Conservation (phyloP, 192 early-diverging fungal genomes). For the Geranomyces michiganensis region DNA sequence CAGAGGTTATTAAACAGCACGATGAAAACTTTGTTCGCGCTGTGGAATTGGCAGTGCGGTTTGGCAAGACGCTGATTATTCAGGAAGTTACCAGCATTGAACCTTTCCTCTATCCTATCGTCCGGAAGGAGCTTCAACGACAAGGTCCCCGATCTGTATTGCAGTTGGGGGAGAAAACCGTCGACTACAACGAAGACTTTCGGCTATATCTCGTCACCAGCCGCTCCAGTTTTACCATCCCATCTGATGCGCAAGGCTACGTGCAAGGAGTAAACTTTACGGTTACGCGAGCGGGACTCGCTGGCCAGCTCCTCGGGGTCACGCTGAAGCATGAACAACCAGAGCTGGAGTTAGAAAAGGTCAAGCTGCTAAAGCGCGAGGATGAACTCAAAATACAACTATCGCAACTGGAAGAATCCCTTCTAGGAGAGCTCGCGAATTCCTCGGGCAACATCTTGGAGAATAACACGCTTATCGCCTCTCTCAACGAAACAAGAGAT, state of each 20-base stretch:
- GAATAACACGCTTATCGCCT: constrained; percentile 54
- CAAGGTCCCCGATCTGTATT: constrained; percentile 57
- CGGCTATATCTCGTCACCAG: constrained; percentile 53
- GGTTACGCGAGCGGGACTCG: constrained; percentile 56
- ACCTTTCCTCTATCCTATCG: constrained; percentile 52
- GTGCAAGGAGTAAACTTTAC: constrained; percentile 61
- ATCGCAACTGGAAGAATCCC: constrained; percentile 51
- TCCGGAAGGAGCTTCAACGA: constrained; percentile 52
- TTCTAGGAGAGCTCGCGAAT: constrained; percentile 57
- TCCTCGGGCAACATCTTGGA: constrained; percentile 66
- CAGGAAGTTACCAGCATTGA: constrained; percentile 55
- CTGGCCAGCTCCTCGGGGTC: constrained; percentile 57
- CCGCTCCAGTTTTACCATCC: constrained; percentile 41
- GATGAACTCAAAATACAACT: constrained; percentile 60
- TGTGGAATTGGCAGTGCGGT: constrained; percentile 60
- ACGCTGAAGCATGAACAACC: constrained; percentile 62
- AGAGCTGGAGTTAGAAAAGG: constrained; percentile 54
- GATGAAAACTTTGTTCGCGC: constrained; percentile 57
- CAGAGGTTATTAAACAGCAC: constrained; percentile 58
- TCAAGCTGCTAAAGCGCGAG: constrained; percentile 55
- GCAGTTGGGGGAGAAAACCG: constrained; percentile 57
- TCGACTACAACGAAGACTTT: constrained; percentile 64
- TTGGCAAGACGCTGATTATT: constrained; percentile 64
- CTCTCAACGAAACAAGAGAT: constrained; percentile 59
- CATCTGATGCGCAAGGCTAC: constrained; percentile 42